Conservation (phyloP, 1,284 basidiomycete genomes). For the Rhodotorula sp. region DNA sequence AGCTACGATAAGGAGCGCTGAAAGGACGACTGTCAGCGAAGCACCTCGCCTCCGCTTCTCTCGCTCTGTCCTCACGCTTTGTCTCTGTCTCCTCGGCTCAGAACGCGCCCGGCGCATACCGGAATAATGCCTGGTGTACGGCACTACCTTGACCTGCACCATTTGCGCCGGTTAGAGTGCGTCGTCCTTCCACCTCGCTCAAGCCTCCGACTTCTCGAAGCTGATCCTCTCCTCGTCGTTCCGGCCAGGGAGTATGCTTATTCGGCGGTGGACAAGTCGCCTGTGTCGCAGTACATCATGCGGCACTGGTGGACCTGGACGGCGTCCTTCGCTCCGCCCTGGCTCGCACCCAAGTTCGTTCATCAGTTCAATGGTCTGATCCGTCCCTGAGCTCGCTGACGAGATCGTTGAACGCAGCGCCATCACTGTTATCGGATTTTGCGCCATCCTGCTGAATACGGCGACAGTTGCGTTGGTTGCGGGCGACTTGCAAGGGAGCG, state of each 20-base stretch:
- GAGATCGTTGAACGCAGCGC: background rate
- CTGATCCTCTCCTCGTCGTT: background rate
- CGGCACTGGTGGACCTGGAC: constrained; percentile 28
- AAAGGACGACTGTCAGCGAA: no score
- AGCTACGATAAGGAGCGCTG: no score
- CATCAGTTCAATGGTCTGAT: no score
- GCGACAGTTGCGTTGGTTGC: constrained; percentile 8
- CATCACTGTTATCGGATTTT: constrained; percentile 31
- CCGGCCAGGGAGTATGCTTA: constrained; percentile 22
- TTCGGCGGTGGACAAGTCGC: constrained; percentile 31
- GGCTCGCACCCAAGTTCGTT: constrained; percentile 27
- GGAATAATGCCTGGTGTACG: constrained; percentile 14
- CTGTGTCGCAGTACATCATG: constrained; percentile 21
- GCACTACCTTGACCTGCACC: constrained; percentile 20
- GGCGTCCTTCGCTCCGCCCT: constrained; percentile 13
- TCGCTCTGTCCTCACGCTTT: no score
- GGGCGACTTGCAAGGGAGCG: constrained; percentile 10
- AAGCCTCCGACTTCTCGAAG: background rate
- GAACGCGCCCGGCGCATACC: no score
- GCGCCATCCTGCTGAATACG: constrained; percentile 27
- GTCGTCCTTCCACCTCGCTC: background rate
- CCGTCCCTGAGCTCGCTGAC: no score
- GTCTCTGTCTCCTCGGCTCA: no score
- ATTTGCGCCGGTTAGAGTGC: constrained; percentile 19
- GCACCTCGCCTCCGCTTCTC: no score